These are phyloP conservation scores for Corynespora cassiicola DNA, from an alignment of 2,329 filamentous ascomycete species.

Conservation along the genomic window DNA sequence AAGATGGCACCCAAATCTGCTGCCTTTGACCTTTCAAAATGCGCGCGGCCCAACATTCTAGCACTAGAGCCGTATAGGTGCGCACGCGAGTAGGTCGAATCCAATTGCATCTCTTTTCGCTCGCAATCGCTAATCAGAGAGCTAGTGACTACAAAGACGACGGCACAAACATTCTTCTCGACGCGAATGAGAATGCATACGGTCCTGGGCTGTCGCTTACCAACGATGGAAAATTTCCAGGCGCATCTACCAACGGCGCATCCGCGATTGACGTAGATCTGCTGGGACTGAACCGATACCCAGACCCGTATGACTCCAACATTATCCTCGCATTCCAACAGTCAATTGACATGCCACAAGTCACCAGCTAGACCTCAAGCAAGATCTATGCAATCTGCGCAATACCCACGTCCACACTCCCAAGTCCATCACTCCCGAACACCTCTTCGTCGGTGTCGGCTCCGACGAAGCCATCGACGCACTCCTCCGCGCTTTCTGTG, in stretches of 20 bases:
- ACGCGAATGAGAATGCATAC: constrained; percentile 97
- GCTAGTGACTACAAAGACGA: constrained; percentile 97
- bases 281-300: constrained; percentile 87
- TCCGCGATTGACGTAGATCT: constrained; percentile 72
- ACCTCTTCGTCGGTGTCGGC: constrained; percentile 94
- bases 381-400: constrained; percentile 83
- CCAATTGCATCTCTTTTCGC: constrained; percentile 10
- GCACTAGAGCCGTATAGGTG: constrained; percentile 61
- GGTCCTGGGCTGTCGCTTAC: constrained; percentile 75
- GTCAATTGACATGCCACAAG: constrained; percentile 38
- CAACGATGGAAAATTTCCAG: constrained; percentile 55
- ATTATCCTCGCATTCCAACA: background rate
- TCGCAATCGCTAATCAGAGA: constrained; percentile 18
- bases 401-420: constrained; percentile 83
- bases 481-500: constrained; percentile 90
- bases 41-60: constrained; percentile 60
- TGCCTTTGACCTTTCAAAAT: constrained; percentile 57
- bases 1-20: constrained; percentile 34
- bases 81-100: constrained; percentile 57
- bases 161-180: constrained; percentile 91
- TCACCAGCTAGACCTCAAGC: constrained; percentile 87
- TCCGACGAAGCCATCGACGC: constrained; percentile 98
- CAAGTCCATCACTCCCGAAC: constrained; percentile 75
- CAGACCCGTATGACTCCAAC: constrained; percentile 70
- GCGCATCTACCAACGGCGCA: constrained; percentile 48